Evolutionary conservation across 2,329 filamentous ascomycete species (phyloP), one percentile per base, ranked within the genome.

Genomic region (Aspergillus sp.): DNA sequence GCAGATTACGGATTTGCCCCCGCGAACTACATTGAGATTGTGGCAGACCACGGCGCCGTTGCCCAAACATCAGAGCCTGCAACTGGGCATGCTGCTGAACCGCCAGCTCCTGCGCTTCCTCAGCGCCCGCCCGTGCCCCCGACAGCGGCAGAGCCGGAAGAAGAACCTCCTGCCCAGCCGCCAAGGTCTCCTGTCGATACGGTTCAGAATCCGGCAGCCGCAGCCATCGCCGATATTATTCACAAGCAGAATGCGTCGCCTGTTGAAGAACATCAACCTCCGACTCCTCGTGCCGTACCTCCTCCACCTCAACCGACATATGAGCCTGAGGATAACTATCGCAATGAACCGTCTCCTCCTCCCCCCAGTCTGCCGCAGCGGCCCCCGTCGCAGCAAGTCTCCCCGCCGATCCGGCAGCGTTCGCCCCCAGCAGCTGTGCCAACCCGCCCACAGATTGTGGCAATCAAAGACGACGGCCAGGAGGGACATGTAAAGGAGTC

Each of bases 1-100:
- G 82, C 81, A 46, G 89, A 96, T 56, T 98, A 84, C 73, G 93
- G 93, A 43, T 98, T 98, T 68, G 93, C 88, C 46, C 93, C 93
- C 3, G 82, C 91, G 51, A 98, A 97, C 69, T 98, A 98, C 66
- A 95, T 97, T 56, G 89, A 97, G 57, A 70, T 88, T 45, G 68
- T 75, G 42, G 76, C 78, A 37, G 58, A 61, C 47, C 15, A 43
- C 33, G 72, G 75, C 43, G 60, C 68, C 43, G 74, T 81, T 17
- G 78, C 79, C 33, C 43, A 55, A 43, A 39, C 17, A 19, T 22
- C 37, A 19, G 17, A 39, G 37, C 5, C 37, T 39, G 17, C 17
- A 10, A 7, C 37, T 15, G 37, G 10, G 19, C 7, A 15, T n/a
- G 32, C 57, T 47, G 50, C 58, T 49, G 48, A 62, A 53, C 49